These are phyloP conservation scores for Exophiala alcalophila DNA, from an alignment of 2,329 filamentous ascomycete genomes.

Conservation along the genomic window DNA sequence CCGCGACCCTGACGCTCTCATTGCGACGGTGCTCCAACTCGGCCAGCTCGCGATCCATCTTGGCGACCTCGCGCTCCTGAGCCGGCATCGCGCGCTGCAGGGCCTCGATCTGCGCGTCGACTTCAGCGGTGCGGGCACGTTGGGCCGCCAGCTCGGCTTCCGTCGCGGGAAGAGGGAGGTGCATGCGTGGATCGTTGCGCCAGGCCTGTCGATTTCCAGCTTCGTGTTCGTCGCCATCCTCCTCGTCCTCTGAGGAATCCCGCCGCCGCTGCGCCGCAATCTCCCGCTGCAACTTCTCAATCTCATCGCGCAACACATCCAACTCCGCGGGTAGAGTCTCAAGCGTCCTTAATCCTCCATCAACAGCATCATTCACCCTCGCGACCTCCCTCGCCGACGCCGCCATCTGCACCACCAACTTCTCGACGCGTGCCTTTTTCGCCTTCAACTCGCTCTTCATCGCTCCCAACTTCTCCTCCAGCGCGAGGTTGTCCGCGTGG, in stretches of 20 bases:
- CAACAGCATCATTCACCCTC: slow-evolving; percentile 46
- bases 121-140: slow-evolving; percentile 40
- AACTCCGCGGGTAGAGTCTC: slow-evolving; percentile 43
- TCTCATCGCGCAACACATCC: slow-evolving; percentile 41
- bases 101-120: slow-evolving; percentile 43
- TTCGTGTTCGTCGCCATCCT: slow-evolving; percentile 2
- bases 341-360: slow-evolving; percentile 45
- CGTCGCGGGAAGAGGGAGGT: slow-evolving; percentile 36
- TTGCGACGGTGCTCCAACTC: slow-evolving; percentile 45
- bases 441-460: slow-evolving; percentile 74
- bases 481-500: slow-evolving; percentile 72
- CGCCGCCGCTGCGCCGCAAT: slow-evolving; percentile 36
- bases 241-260: background rate
- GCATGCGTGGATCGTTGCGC: slow-evolving; percentile 25
- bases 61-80: slow-evolving; percentile 45
- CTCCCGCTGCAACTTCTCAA: slow-evolving; percentile 43
- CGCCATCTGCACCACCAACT: slow-evolving; percentile 71
- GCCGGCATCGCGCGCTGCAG: slow-evolving; percentile 45
- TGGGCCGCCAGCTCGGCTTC: slow-evolving; percentile 40
- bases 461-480: slow-evolving; percentile 67
- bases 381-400: slow-evolving; percentile 64
- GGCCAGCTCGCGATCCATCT: slow-evolving; percentile 43
- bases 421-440: slow-evolving; percentile 74
- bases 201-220: too few species aligned
- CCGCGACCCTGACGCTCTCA: slow-evolving; percentile 47